Evolutionary conservation across 148 eudicot species (phyloP).

Genomic region (Rhododendron griersonianum): DNA sequence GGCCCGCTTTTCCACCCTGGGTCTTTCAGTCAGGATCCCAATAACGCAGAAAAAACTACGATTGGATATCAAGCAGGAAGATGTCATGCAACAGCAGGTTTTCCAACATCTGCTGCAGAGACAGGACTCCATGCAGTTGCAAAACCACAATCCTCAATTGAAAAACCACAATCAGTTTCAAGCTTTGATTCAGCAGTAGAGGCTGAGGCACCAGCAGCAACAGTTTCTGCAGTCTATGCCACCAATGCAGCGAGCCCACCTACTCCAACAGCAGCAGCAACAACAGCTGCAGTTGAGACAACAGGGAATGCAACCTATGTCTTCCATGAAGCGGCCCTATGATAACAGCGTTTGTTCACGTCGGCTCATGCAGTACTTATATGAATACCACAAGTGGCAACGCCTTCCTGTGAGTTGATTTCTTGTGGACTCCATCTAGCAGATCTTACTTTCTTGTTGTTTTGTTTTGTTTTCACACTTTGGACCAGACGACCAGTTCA

Average conservation of each 20-base stretch:
- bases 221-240: constrained; percentile 60
- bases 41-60: constrained; percentile 72
- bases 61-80: constrained; percentile 80
- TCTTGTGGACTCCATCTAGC: background rate
- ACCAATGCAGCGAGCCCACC: constrained; percentile 58
- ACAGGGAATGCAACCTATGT: constrained; percentile 57
- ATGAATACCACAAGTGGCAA: constrained; percentile 63
- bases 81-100: constrained; percentile 64
- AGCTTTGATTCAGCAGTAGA: constrained; percentile 77
- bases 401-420: constrained; percentile 62
- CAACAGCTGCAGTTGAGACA: constrained; percentile 55
- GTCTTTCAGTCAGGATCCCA: constrained; percentile 65
- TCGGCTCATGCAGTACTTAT: constrained; percentile 82
- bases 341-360: constrained; percentile 89
- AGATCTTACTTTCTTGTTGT: background rate
- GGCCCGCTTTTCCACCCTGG: constrained; percentile 37
- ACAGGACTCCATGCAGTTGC: constrained; percentile 69
- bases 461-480: background rate
- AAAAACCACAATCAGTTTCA: constrained; percentile 64
- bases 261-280: constrained; percentile 51
- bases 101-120: constrained; percentile 67
- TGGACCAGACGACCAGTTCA: background rate
- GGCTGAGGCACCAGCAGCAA: constrained; percentile 60
- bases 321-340: constrained; percentile 56
- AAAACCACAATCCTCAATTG: constrained; percentile 60